phyloP scores from a whole-genome alignment of 2,329 filamentous ascomycete species.

The Trichoderma gracile region DNA sequence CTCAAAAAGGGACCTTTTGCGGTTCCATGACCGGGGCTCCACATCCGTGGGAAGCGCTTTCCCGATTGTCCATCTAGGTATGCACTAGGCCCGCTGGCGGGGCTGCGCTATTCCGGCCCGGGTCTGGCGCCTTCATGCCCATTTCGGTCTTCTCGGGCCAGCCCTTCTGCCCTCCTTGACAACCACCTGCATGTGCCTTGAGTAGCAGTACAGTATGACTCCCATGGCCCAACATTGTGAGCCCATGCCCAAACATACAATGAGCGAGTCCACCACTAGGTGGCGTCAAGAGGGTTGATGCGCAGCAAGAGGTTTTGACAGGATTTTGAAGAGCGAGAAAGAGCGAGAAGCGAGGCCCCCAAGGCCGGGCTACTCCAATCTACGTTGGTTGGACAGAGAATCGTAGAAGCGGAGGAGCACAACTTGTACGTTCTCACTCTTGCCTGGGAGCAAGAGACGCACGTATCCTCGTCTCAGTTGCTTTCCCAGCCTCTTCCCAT shows the following conservation, averaged over 20 bases:
- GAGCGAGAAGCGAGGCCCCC: background rate
- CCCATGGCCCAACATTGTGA: background rate
- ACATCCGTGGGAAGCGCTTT: conserved; percentile 2
- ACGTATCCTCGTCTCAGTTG: no score
- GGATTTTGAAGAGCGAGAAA: background rate
- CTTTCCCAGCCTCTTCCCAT: no score
- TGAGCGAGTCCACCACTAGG: background rate
- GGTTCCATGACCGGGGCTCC: background rate
- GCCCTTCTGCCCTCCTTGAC: background rate
- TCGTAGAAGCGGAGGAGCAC: background rate
- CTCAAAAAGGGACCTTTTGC: background rate
- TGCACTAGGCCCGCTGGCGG: background rate
- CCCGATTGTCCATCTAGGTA: conserved; percentile 8
- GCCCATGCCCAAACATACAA: background rate
- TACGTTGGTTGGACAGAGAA: background rate
- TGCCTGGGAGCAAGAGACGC: no score
- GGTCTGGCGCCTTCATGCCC: background rate
- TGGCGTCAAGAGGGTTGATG: background rate
- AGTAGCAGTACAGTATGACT: background rate
- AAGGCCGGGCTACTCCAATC: background rate
- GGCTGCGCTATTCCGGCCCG: background rate
- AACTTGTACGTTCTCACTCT: no score
- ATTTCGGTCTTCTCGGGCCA: conserved; percentile 1
- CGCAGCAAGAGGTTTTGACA: background rate
- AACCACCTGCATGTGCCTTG: no score